Percentiles rank a stretch among this genome's conserved stretches.
Evolutionary conservation across 495 filamentous ascomycete genomes (phyloP).

Genomic region (Polyplosphaeria fusca): DNA sequence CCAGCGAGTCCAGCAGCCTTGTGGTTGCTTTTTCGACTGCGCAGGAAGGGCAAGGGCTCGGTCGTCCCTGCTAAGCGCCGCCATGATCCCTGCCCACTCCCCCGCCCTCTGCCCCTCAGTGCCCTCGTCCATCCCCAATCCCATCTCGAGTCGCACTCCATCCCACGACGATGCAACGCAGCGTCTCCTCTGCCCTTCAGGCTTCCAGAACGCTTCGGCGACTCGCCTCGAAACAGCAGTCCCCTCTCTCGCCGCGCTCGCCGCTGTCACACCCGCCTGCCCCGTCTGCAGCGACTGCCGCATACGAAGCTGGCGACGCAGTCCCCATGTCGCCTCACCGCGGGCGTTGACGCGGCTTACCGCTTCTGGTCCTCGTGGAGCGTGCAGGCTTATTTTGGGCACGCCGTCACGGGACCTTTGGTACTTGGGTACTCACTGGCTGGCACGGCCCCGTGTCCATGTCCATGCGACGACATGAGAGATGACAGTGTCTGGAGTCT

Average conservation of each 20-base stretch:
- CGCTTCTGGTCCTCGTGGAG: neutral
- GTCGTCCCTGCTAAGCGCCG: slow-evolving; percentile 22
- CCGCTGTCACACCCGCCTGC: neutral
- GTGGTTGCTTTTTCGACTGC: slow-evolving; percentile 17
- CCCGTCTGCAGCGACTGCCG: neutral
- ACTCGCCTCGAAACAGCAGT: neutral
- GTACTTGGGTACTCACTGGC: too few species aligned
- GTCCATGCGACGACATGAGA: slow-evolving; percentile 23
- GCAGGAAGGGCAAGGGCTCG: slow-evolving; percentile 2
- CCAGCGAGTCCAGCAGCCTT: slow-evolving; percentile 9
- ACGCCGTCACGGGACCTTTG: slow-evolving; percentile 1
- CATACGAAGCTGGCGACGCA: neutral
- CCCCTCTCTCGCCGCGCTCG: neutral
- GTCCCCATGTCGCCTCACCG: neutral
- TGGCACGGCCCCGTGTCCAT: too few species aligned
- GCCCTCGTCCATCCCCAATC: slow-evolving; percentile 1
- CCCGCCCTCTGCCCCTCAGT: slow-evolving; percentile 6
- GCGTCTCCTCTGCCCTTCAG: neutral
- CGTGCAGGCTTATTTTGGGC: slow-evolving; percentile 1
- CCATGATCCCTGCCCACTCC: slow-evolving; percentile 16
- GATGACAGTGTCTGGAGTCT: neutral
- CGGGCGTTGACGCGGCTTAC: slow-evolving; percentile 10
- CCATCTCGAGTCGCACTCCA: too few species aligned
- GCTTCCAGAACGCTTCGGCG: slow-evolving; percentile 10
- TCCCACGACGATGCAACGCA: slow-evolving; percentile 17